A percentile compares a stretch with the other conserved stretches of the same genome.
These are phyloP conservation scores for Salix purpurea DNA, from an alignment of 345 rosid species.

Conservation along the genomic window DNA sequence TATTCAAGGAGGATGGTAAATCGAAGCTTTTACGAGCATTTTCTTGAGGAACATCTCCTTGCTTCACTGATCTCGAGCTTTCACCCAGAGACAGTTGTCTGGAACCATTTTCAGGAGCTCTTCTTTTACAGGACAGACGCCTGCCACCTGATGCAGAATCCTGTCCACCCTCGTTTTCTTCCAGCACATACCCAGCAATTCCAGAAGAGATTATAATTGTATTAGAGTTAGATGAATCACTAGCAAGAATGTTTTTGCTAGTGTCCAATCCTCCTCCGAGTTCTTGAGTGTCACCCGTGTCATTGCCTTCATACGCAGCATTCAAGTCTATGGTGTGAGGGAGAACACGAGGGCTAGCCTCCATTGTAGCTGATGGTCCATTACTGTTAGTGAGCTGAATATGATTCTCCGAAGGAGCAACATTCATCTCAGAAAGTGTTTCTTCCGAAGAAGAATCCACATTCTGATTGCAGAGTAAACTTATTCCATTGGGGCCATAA, in stretches of 20 bases:
- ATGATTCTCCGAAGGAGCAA: not conserved
- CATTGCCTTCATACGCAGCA: not conserved
- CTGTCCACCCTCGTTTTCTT: not conserved
- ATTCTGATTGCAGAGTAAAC: not conserved
- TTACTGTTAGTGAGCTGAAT: not conserved
- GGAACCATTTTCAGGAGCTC: constrained; percentile 7
- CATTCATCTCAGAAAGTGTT: not conserved
- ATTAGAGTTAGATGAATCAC: not conserved
- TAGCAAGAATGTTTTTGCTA: not conserved
- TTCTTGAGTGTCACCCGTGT: not conserved
- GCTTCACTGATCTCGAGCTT: constrained; percentile 9
- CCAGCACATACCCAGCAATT: not conserved
- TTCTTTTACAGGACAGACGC: constrained; percentile 21
- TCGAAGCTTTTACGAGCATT: not conserved
- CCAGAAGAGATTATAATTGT: constrained; percentile 6
- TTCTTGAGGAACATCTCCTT: not conserved
- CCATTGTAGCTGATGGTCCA: not conserved
- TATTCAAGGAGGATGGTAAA: not conserved
- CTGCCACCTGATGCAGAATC: not conserved
- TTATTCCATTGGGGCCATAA: not conserved
- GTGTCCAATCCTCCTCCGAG: not conserved
- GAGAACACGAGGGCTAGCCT: not conserved
- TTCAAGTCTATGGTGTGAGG: constrained; percentile 8
- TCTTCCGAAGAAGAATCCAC: not conserved
- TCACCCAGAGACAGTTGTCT: not conserved